A percentile compares a stretch with the other conserved stretches of the same genome.
These are phyloP conservation scores for Viscum album DNA, from an alignment of 177 flowering plant genomes.

Conservation along the genomic window DNA sequence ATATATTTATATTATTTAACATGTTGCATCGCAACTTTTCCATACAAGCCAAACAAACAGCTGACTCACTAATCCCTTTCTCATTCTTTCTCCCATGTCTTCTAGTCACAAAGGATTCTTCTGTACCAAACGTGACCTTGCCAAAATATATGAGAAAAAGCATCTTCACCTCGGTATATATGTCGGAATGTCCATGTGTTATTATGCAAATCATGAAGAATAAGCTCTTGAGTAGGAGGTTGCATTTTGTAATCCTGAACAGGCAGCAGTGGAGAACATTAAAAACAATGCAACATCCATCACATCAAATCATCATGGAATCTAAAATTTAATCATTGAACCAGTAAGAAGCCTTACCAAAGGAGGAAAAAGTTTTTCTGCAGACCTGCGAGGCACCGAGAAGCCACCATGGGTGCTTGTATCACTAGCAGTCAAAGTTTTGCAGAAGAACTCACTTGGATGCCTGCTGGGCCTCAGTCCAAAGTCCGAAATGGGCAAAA, in stretches of 20 bases:
- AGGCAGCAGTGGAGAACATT: not conserved
- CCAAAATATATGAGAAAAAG: not conserved
- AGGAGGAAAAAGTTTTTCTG: conserved; percentile 95
- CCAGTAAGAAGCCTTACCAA: conserved; percentile 35
- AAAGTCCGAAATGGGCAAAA: conserved; percentile 60
- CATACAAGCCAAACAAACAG: too few relatives aligned
- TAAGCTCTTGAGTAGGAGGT: conserved; percentile 96
- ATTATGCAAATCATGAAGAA: conserved; percentile 88
- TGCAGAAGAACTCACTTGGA: conserved; percentile 95
- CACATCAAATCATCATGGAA: not conserved
- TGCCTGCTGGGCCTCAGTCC: conserved; percentile 67
- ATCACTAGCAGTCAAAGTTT: conserved; percentile 96
- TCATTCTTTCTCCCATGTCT: too few relatives aligned
- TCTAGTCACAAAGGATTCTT: too few relatives aligned
- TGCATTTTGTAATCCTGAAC: conserved; percentile 82
- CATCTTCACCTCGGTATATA: conserved; percentile 74
- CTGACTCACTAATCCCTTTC: too few relatives aligned
- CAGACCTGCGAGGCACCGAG: conserved; percentile 98
- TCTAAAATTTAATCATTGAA: not conserved
- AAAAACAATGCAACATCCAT: not conserved
- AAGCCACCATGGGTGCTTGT: conserved; percentile 99
- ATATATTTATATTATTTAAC: too few relatives aligned
- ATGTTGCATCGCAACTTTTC: too few relatives aligned
- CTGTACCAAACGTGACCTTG: too few relatives aligned
- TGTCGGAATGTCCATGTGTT: conserved; percentile 97